These are phyloP conservation scores for Lichtheimia ramosa DNA, from an alignment of 371 early-diverging fungal species.

Conservation along the genomic window DNA sequence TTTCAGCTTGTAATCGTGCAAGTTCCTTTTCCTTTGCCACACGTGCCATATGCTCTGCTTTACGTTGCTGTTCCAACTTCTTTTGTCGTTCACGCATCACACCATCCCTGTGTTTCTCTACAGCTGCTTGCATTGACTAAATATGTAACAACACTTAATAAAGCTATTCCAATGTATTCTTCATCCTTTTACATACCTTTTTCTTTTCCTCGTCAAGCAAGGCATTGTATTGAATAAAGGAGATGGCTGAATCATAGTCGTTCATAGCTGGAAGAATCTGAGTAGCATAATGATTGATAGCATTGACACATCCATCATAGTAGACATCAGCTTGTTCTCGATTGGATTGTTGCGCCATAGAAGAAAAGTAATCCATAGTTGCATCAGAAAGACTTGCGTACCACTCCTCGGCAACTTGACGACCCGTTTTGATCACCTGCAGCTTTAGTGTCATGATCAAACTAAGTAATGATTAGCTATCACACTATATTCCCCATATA, in stretches of 20 bases:
- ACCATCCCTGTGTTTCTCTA: conserved; percentile 16
- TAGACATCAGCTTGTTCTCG: conserved; percentile 5
- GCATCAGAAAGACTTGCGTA: conserved; percentile 31
- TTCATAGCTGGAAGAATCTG: conserved; percentile 28
- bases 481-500: not conserved
- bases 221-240: conserved; percentile 41
- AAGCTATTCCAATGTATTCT: not conserved
- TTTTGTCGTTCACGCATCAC: conserved; percentile 17
- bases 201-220: conserved; percentile 28
- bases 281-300: conserved; percentile 30
- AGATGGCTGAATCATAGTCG: conserved; percentile 39
- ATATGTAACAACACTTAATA: not conserved
- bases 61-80: conserved; percentile 14
- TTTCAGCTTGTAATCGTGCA: conserved; percentile 16
- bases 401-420: conserved; percentile 37
- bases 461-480: conserved; percentile 15
- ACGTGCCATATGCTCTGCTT: conserved; percentile 6
- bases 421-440: conserved; percentile 26
- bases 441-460: conserved; percentile 28
- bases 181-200: conserved; percentile 23
- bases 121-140: conserved; percentile 13
- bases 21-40: conserved; percentile 8
- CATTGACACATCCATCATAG: conserved; percentile 20
- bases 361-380: conserved; percentile 16
- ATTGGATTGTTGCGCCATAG: conserved; percentile 7